Conservation (phyloP, 1,284 basidiomycete species). For the Apiotrichum veenhuisii region DNA sequence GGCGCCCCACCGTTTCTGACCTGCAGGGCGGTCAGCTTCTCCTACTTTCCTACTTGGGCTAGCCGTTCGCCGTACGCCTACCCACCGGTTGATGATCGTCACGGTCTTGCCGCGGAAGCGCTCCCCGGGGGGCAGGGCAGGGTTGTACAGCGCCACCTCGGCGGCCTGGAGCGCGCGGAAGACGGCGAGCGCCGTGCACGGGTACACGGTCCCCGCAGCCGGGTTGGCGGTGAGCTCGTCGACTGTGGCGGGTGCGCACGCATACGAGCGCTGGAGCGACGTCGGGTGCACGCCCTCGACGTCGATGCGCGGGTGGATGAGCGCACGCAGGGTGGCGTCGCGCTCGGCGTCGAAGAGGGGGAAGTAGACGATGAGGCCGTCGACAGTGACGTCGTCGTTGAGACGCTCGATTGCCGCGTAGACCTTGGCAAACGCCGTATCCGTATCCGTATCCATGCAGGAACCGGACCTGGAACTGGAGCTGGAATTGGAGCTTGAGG, state of each 20-base stretch:
- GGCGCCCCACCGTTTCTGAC: slow-evolving; percentile 93
- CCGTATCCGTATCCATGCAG: no score
- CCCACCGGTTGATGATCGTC: slow-evolving; percentile 87
- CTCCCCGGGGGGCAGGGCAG: slow-evolving; percentile 2
- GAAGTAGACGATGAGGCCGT: slow-evolving; percentile 31
- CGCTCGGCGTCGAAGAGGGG: slow-evolving; percentile 21
- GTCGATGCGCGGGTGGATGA: slow-evolving; percentile 30
- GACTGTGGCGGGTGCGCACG: slow-evolving; percentile 8
- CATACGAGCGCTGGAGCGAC: slow-evolving; percentile 10
- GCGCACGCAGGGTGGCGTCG: slow-evolving; percentile 24
- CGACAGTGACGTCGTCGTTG: slow-evolving; percentile 23
- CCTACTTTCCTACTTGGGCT: neutral
- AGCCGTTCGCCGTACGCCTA: slow-evolving; percentile 7
- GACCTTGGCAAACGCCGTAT: slow-evolving; percentile 12
- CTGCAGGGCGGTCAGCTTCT: slow-evolving; percentile 50
- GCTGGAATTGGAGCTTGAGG: no score
- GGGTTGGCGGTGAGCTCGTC: slow-evolving; percentile 9
- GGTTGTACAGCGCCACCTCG: slow-evolving; percentile 10
- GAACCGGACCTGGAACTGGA: no score
- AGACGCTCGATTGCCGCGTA: slow-evolving; percentile 11
- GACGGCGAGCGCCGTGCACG: slow-evolving; percentile 32
- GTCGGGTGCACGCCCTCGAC: slow-evolving; percentile 28
- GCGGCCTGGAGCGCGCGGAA: slow-evolving; percentile 24
- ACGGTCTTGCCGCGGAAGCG: slow-evolving; percentile 60
- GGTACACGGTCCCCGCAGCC: slow-evolving; percentile 17